Conservation (phyloP, 768 basidiomycete genomes). For the Amanita phalloides region DNA sequence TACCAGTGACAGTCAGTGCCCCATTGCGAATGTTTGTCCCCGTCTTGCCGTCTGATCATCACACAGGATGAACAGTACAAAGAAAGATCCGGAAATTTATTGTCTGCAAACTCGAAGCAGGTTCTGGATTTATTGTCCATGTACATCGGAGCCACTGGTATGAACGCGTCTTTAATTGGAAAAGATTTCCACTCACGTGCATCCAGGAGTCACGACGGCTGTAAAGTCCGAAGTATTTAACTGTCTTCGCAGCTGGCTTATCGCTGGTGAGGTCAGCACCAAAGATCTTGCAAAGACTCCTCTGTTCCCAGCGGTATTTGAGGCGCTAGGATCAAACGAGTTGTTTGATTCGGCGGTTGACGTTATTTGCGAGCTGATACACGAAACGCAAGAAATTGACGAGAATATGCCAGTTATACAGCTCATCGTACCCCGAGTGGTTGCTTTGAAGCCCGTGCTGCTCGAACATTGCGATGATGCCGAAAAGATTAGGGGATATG, state of each 20-base stretch:
- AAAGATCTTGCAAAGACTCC: conserved; percentile 60
- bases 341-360: conserved; percentile 94
- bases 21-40: not conserved
- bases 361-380: conserved; percentile 87
- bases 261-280: conserved; percentile 73
- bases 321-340: conserved; percentile 71
- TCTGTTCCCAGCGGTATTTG: conserved; percentile 74
- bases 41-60: conserved; percentile 3
- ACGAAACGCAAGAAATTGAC: conserved; percentile 96
- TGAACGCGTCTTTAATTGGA: conserved; percentile 14
- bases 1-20: conserved; percentile 73
- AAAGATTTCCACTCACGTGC: not conserved
- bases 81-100: conserved; percentile 46
- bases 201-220: conserved; percentile 66
- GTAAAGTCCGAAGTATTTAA: conserved; percentile 79
- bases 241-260: conserved; percentile 81
- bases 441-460: conserved; percentile 58
- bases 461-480: conserved; percentile 58
- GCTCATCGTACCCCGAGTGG: conserved; percentile 77
- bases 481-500: conserved; percentile 82
- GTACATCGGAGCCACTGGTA: conserved; percentile 86
- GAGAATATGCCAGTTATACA: conserved; percentile 89
- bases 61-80: conserved; percentile 66
- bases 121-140: conserved; percentile 73
- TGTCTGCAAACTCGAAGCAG: conserved; percentile 58